Conservation (phyloP, 768 basidiomycete genomes). For the Infundibulicybe gibba region DNA sequence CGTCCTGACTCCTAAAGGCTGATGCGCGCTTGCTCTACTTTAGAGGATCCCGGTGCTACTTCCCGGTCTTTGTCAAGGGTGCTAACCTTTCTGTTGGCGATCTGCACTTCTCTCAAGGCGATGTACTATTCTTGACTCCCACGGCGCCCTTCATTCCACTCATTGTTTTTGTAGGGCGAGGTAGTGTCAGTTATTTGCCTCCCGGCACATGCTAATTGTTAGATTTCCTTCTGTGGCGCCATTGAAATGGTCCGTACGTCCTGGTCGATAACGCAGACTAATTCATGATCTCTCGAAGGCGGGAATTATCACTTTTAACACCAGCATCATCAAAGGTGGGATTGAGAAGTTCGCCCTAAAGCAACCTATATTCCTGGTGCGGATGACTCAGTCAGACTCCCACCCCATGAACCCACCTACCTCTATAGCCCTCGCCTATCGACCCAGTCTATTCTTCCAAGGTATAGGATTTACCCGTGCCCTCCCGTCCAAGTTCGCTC, state of each 20-base stretch:
- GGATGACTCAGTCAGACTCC: conserved; percentile 5
- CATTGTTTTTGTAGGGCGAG: conserved; percentile 43
- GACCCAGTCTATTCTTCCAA: conserved; percentile 76
- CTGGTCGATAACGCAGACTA: background rate
- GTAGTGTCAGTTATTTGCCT: conserved; percentile 22
- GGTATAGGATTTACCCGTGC: conserved; percentile 18
- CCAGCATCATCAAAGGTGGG: conserved; percentile 71
- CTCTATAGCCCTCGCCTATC: conserved; percentile 59
- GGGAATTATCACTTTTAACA: conserved; percentile 69
- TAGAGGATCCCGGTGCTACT: conserved; percentile 68
- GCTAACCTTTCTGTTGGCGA: conserved; percentile 79
- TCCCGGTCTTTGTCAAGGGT: conserved; percentile 74
- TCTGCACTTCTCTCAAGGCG: conserved; percentile 78
- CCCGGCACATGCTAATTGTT: background rate
- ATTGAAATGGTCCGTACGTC: conserved; percentile 59
- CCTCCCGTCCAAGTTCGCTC: conserved; percentile 1
- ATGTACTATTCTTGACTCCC: conserved; percentile 29
- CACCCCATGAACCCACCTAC: background rate
- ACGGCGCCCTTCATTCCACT: background rate
- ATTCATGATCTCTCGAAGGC: conserved; percentile 31
- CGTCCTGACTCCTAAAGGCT: background rate
- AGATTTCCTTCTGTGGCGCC: conserved; percentile 75
- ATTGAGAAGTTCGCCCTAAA: conserved; percentile 70
- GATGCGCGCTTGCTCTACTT: background rate
- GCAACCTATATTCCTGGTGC: conserved; percentile 72